Base-by-base conservation (phyloP, 2,329 filamentous ascomycete genomes). In the Xylaria sp. region DNA sequence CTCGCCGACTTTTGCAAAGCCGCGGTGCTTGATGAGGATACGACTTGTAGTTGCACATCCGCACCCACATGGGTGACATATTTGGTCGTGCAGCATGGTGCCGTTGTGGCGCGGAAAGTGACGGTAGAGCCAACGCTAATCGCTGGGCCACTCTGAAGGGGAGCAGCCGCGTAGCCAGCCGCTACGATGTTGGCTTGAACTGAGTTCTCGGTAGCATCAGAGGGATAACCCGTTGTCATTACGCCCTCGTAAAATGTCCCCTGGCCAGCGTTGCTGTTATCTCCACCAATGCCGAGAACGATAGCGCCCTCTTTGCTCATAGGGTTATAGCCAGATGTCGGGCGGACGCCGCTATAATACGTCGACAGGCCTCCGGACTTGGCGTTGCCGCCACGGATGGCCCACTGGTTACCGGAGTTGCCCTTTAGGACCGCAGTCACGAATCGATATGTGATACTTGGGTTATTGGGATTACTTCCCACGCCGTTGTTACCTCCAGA, bases 301-400 rank as follows among this genome's bases (percentile, higher is more conserved):
- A 91, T 89, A 65, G 89, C 85, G 15, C 89, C 89, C 74, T 91
- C 89, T 72, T 91, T 90, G 72, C 75, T 81, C 89, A 91, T 91
- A 0, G 86, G 84, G 75, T 89, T 86, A 78, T 91, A 91, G 9
- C 87, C 88, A 7, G 34, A 44, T 3, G 56, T 58, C 2, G 89
- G 89, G 3, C 89, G 86, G 1, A 73, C 80, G 9, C 89, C 89
- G 68, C 78, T 85, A 75, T 88, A 91, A 25, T 39, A 68, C 25
- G 89, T 91, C 1, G 85, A 85, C 9, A 91, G 76, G 1, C 80
- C 75, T 15, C 87, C 87, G 0, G 87, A 85, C 0, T 82, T 82
- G 13, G 88, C 83, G 65, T 91, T 84, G 32, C 73, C 89, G 0
- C 88, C 89, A 6, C 86, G 86, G 68, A 91, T 83, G 0, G 89